Base-by-base conservation (phyloP, 257 asterid species). In the Petrea volubilis region DNA sequence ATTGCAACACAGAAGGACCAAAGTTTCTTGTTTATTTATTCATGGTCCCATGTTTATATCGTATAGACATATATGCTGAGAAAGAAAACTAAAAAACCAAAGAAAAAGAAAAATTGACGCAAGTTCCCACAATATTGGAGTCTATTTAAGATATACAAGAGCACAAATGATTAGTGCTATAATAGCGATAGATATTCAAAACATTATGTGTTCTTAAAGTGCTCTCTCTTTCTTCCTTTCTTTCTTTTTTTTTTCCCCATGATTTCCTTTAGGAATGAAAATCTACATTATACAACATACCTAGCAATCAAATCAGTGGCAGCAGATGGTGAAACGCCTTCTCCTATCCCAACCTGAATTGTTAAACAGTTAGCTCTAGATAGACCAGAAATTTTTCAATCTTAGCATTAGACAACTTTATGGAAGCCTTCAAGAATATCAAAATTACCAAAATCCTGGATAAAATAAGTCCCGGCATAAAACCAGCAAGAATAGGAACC, bases 271-370 rank as follows among this genome's bases (percentile, higher is more conserved):
- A 12, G 58, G 33, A 38, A 74, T n/a, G n/a, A n/a, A n/a, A 56
- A 60, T 20, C 55, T 68, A 29, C n/a, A 9, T 44, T 28, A 78
- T 69, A 75, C 33, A 27, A 15, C 60, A 24, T 79, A 90, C 99
- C 97, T 86, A 79, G 99, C 99, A 77, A 94, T 94, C 89, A 94
- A 69, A 85, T 88, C 99, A 74, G 97, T 94, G 70, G 99, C 99
- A 73, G 99, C 97, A 72, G 99, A 85, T 31, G 99, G 99, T 27
- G 99, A 94, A 74, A 94, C 98, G 62, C 99, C 99, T 89, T 94
- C 99, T 57, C 99, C 99, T 60, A 94, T 91, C 40, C 99, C 99
- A 25, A 94, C 99, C 99, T 94, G 83, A 50, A 56, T 70, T 57
- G 64, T 24, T 17, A 41, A 53, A 65, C 67, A 44, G 72, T 50